A percentile compares a stretch with the other conserved stretches of the same genome.
Evolutionary conservation across 164 flowering plant species (phyloP).

Genomic region (Magnolia sinica): DNA sequence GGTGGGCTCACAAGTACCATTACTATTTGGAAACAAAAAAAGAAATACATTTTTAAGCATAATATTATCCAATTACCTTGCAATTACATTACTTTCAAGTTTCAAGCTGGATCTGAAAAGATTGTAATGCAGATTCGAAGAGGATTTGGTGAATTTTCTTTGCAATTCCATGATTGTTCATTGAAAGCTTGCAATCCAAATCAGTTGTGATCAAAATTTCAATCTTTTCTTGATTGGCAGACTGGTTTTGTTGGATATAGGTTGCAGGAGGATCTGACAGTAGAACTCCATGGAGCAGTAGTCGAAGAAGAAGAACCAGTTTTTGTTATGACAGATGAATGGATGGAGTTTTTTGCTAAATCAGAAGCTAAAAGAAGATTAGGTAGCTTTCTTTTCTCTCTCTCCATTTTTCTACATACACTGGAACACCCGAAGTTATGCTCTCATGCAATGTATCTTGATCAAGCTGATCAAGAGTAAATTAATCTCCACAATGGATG

Average conservation of each 20-base stretch:
- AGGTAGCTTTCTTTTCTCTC: conserved; percentile 24
- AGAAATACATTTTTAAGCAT: too few relatives aligned
- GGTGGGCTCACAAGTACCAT: too few relatives aligned
- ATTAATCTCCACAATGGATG: too few relatives aligned
- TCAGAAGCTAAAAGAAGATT: conserved; percentile 61
- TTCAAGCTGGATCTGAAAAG: neutral
- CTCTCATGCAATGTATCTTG: too few relatives aligned
- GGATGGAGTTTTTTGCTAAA: conserved; percentile 76
- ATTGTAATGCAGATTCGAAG: neutral
- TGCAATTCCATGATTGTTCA: neutral
- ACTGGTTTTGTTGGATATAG: conserved; percentile 2
- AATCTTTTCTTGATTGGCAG: neutral
- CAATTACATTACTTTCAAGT: neutral
- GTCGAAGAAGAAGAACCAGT: conserved; percentile 49
- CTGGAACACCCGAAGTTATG: too few relatives aligned
- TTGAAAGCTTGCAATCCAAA: neutral
- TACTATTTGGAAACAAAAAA: too few relatives aligned
- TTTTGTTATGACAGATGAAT: conserved; percentile 70
- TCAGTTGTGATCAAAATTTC: neutral
- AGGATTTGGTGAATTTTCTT: neutral
- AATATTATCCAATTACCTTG: neutral
- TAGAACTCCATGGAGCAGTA: neutral
- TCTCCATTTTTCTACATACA: neutral
- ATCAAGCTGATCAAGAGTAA: too few relatives aligned
- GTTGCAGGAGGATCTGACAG: conserved; percentile 13